Conservation (phyloP, 305 asterid genomes). For the Solanum aculeatissimum region DNA sequence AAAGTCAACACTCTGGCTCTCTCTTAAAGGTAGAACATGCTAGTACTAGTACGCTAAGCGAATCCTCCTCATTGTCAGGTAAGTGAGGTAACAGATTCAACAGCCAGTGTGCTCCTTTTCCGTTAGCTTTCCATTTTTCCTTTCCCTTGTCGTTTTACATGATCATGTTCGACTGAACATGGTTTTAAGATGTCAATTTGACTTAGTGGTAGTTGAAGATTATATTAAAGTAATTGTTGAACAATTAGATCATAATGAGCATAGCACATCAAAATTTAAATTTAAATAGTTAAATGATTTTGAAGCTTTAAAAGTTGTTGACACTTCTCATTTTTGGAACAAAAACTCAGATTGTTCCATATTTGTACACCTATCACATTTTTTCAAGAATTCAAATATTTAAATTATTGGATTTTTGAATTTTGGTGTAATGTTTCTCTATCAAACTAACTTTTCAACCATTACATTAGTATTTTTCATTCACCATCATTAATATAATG, state of each 20-base stretch:
- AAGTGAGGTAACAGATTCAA: conserved; percentile 34
- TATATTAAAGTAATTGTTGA: not conserved
- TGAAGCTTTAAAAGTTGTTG: conserved; percentile 2
- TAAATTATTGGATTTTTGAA: not conserved
- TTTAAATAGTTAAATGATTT: not conserved
- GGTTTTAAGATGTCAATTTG: not conserved
- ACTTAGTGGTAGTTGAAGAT: not conserved
- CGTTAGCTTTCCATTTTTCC: not conserved
- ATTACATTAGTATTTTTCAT: not conserved
- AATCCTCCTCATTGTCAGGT: conserved; percentile 42
- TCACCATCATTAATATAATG: not conserved
- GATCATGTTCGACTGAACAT: not conserved
- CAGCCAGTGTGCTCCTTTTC: not conserved
- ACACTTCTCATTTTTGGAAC: not conserved
- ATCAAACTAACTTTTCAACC: not conserved
- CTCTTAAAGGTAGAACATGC: conserved; percentile 14
- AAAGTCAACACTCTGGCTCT: conserved; percentile 21
- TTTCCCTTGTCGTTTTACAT: not conserved
- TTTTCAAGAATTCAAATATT: not conserved
- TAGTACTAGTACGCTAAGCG: conserved; percentile 22
- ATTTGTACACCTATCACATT: not conserved
- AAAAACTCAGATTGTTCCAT: not conserved
- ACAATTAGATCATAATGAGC: not conserved
- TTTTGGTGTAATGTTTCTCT: not conserved
- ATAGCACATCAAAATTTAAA: not conserved